Percentiles rank a stretch among this genome's conserved stretches.
Conservation (phyloP, 2,329 filamentous ascomycete genomes). For the Tolypocladium endophyticum region DNA sequence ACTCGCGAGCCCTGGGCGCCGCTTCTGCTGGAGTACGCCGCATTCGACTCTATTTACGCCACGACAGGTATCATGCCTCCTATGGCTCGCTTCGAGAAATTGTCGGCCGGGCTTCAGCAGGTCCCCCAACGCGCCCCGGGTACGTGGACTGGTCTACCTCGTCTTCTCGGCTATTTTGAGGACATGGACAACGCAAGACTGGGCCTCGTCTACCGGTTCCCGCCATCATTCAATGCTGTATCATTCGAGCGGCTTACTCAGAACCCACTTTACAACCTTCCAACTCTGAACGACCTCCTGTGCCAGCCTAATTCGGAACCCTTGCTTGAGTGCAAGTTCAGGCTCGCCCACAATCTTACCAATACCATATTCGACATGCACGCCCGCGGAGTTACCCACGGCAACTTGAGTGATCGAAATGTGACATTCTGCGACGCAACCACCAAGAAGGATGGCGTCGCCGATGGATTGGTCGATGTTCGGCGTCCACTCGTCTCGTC, state of each 20-base stretch:
- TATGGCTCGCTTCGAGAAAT: slow-evolving; percentile 53
- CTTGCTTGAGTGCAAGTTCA: slow-evolving; percentile 64
- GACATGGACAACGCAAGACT: slow-evolving; percentile 60
- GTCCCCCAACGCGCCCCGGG: slow-evolving; percentile 39
- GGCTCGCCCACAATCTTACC: slow-evolving; percentile 60
- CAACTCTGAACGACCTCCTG: slow-evolving; percentile 44
- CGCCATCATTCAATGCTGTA: slow-evolving; percentile 50
- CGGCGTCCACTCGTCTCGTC: slow-evolving; percentile 60
- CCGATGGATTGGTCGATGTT: slow-evolving; percentile 45
- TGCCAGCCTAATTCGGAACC: slow-evolving; percentile 45
- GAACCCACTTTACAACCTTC: slow-evolving; percentile 38
- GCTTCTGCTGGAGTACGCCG: slow-evolving; percentile 62
- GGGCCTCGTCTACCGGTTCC: slow-evolving; percentile 66
- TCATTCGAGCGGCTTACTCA: slow-evolving; percentile 41
- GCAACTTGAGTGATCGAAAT: slow-evolving; percentile 56
- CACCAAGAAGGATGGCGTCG: slow-evolving; percentile 28
- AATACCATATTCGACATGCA: slow-evolving; percentile 68
- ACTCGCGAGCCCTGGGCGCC: slow-evolving; percentile 37
- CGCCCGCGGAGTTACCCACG: slow-evolving; percentile 56
- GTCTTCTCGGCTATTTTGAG: slow-evolving; percentile 62
- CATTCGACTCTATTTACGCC: slow-evolving; percentile 52
- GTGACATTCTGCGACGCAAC: slow-evolving; percentile 51
- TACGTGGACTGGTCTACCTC: slow-evolving; percentile 52
- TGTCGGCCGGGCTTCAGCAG: slow-evolving; percentile 47
- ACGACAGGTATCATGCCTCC: slow-evolving; percentile 53